These are phyloP conservation scores for Phytopythium ostracodes DNA, from an alignment of 352 stramenopile genomes.

Conservation along the genomic window DNA sequence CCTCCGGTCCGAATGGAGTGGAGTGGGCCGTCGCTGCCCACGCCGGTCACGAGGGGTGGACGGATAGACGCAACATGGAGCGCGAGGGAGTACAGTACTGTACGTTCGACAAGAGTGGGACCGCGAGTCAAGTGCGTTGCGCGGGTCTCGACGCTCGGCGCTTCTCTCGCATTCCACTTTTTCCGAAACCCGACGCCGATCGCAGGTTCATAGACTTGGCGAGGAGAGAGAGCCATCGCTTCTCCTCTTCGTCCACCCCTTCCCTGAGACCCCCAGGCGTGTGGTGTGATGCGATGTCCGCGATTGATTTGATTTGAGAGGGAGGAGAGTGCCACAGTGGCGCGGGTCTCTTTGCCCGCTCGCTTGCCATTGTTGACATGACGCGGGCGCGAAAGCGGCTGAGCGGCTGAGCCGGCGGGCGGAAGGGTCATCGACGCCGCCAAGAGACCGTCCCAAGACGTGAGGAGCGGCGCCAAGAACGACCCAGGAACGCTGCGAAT, in stretches of 20 bases:
- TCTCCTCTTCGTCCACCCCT: no score
- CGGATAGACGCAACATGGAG: slow-evolving; percentile 1
- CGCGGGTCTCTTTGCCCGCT: no score
- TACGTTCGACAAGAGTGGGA: slow-evolving; percentile 4
- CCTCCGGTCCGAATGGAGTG: background rate
- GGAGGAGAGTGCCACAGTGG: no score
- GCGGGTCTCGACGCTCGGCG: background rate
- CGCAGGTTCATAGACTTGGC: background rate
- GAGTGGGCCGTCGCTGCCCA: background rate
- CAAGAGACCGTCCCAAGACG: background rate
- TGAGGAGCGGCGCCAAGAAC: background rate
- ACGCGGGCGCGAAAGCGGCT: no score
- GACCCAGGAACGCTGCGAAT: background rate
- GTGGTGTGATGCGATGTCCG: no score
- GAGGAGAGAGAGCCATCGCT: no score
- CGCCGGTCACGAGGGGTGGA: background rate
- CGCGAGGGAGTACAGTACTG: background rate
- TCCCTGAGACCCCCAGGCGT: no score
- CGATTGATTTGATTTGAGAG: no score
- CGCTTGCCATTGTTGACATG: no score
- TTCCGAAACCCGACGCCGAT: background rate
- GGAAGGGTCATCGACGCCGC: no score
- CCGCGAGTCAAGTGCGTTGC: background rate
- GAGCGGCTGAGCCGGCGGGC: no score
- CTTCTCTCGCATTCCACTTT: background rate